Percentiles rank a stretch among this genome's conserved stretches.
Conservation (phyloP, 2,329 filamentous ascomycete genomes). For the Emydomyces testavorans region DNA sequence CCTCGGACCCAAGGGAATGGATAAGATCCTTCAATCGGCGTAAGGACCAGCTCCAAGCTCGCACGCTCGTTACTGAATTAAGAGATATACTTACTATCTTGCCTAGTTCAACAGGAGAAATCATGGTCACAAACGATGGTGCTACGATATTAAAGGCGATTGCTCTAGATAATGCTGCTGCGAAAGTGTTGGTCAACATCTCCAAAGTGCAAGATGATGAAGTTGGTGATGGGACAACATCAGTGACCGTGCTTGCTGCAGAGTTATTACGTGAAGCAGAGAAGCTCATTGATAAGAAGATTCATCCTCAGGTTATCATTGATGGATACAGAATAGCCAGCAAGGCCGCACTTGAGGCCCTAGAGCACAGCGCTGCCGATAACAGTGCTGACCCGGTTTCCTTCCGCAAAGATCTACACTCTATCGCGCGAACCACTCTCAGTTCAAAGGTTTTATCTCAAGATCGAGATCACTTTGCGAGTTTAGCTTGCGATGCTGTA, state of each 20-base stretch:
- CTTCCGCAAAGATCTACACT: slow-evolving; percentile 79
- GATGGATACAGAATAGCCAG: slow-evolving; percentile 98
- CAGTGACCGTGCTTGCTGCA: slow-evolving; percentile 88
- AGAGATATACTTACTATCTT: not conserved
- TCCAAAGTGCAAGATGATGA: slow-evolving; percentile 99
- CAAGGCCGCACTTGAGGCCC: slow-evolving; percentile 68
- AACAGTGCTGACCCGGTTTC: slow-evolving; percentile 71
- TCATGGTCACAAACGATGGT: slow-evolving; percentile 97
- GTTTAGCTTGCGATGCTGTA: slow-evolving; percentile 82
- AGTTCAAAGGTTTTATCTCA: slow-evolving; percentile 93
- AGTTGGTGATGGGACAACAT: slow-evolving; percentile 94
- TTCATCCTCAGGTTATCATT: slow-evolving; percentile 98
- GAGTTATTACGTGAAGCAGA: slow-evolving; percentile 93
- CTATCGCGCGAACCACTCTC: slow-evolving; percentile 87
- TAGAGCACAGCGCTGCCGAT: slow-evolving; percentile 77
- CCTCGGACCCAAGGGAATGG: slow-evolving; percentile 94
- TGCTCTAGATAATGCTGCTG: slow-evolving; percentile 93
- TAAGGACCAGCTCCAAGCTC: slow-evolving; percentile 32
- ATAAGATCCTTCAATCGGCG: slow-evolving; percentile 95
- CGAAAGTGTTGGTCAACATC: slow-evolving; percentile 97
- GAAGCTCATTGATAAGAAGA: slow-evolving; percentile 94
- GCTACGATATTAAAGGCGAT: slow-evolving; percentile 98
- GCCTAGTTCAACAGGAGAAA: slow-evolving; percentile 76
- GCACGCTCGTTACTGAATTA: not conserved
- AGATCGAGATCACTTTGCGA: slow-evolving; percentile 82